A percentile compares a stretch with the other conserved stretches of the same genome.
Evolutionary conservation across 2,329 filamentous ascomycete genomes (phyloP).

Genomic region (Fusarium sarcochroum): DNA sequence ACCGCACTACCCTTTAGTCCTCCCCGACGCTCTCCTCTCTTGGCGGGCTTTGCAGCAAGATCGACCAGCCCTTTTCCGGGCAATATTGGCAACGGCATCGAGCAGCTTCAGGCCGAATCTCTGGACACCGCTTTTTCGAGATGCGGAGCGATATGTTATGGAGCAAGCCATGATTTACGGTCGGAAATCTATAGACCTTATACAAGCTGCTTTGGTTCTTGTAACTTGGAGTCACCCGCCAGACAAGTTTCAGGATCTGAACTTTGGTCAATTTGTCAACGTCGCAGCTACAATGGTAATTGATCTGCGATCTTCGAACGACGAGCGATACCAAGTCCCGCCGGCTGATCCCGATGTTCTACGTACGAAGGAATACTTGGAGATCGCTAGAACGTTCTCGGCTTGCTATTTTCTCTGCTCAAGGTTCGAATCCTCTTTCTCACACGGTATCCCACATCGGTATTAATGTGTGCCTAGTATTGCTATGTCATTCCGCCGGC

Average conservation of each 20-base stretch:
- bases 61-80: constrained; percentile 25
- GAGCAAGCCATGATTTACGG: constrained; percentile 31
- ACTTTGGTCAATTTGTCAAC: constrained; percentile 35
- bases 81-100: constrained; percentile 16
- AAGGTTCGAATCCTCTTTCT: neutral
- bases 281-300: constrained; percentile 37
- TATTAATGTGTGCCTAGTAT: neutral
- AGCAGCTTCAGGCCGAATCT: constrained; percentile 18
- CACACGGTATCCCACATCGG: neutral
- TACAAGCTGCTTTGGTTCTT: constrained; percentile 32
- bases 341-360: neutral
- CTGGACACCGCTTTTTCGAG: constrained; percentile 21
- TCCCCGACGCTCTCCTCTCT: constrained; percentile 1
- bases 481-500: constrained; percentile 23
- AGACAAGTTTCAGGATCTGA: constrained; percentile 25
- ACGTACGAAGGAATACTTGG: neutral
- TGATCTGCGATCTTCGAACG: constrained; percentile 35
- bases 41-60: neutral
- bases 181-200: constrained; percentile 32
- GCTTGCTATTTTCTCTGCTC: constrained; percentile 29
- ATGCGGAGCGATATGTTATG: constrained; percentile 25
- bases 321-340: constrained; percentile 12
- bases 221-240: constrained; percentile 35
- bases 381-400: constrained; percentile 9
- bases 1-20: constrained; percentile 22